Conservation (phyloP, 1,284 basidiomycete genomes). For the Cystobasidium pallidum region DNA sequence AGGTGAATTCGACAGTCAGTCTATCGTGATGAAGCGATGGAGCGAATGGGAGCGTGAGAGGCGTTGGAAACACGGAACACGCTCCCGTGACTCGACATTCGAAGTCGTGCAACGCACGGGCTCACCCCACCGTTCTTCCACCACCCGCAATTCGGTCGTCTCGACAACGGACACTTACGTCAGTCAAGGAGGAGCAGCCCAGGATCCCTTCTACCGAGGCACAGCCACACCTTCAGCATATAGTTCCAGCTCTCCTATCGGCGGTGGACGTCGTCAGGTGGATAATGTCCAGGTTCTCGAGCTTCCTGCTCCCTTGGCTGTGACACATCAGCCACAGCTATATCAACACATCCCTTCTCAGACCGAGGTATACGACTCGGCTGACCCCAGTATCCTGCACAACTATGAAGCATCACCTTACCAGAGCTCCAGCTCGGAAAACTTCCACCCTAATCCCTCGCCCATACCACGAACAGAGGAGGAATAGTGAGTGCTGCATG, state of each 20-base stretch:
- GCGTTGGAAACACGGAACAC: conserved; percentile 83
- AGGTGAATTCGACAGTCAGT: conserved; percentile 91
- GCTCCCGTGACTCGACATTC: conserved; percentile 76
- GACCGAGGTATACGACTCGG: conserved; percentile 39
- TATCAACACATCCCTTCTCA: conserved; percentile 39
- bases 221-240: conserved; percentile 28
- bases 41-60: conserved; percentile 96
- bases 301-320: conserved; percentile 39
- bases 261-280: conserved; percentile 13
- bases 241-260: conserved; percentile 15
- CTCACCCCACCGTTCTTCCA: conserved; percentile 42
- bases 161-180: conserved; percentile 40
- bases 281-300: conserved; percentile 40
- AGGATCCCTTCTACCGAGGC: conserved; percentile 38
- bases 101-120: conserved; percentile 57
- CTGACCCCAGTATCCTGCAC: conserved; percentile 29
- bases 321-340: conserved; percentile 34
- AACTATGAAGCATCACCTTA: conserved; percentile 44
- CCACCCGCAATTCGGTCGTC: conserved; percentile 44
- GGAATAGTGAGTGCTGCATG: conserved; percentile 31
- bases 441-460: conserved; percentile 25
- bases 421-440: conserved; percentile 43
- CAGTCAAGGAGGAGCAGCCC: conserved; percentile 25
- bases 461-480: conserved; percentile 24
- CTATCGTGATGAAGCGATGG: conserved; percentile 99